Percentiles rank a stretch among this genome's conserved stretches.
phyloP scores from a whole-genome alignment of 2,329 filamentous ascomycete genomes.

The Cladophialophora psammophila region DNA sequence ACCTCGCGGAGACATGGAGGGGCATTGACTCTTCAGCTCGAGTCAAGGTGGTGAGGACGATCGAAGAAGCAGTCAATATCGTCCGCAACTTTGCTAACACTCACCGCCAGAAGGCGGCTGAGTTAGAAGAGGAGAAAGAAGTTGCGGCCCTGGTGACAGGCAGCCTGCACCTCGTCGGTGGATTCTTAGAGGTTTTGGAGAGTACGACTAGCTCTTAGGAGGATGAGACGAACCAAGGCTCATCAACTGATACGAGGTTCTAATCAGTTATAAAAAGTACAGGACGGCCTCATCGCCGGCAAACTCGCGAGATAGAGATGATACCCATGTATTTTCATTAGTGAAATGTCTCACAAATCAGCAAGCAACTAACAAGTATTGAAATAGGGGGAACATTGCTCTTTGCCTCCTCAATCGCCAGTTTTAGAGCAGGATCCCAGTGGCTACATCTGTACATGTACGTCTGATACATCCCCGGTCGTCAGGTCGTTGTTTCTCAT shows the following conservation, averaged over 20 bases:
- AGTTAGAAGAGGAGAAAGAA: slow-evolving; percentile 46
- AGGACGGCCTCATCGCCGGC: slow-evolving; percentile 6
- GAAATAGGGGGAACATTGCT: neutral
- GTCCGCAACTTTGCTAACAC: slow-evolving; percentile 56
- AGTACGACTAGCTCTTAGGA: neutral
- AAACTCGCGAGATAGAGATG: neutral
- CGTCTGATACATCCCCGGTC: neutral
- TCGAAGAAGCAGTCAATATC: slow-evolving; percentile 72
- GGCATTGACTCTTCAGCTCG: slow-evolving; percentile 59
- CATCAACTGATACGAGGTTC: slow-evolving; percentile 3
- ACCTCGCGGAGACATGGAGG: slow-evolving; percentile 68
- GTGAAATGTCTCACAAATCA: neutral
- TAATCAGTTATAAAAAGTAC: slow-evolving; percentile 5
- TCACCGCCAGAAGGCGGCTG: slow-evolving; percentile 26
- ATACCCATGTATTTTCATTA: neutral
- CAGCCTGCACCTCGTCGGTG: slow-evolving; percentile 83
- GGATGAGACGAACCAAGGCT: neutral
- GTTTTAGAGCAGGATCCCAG: neutral
- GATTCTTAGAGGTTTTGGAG: slow-evolving; percentile 76
- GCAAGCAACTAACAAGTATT: neutral
- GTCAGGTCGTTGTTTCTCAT: neutral
- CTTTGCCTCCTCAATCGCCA: neutral
- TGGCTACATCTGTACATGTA: neutral
- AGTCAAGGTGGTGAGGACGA: slow-evolving; percentile 68
- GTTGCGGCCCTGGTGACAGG: slow-evolving; percentile 78